Conservation (phyloP, 1,284 basidiomycete species). For the Rhodotorula sp. region DNA sequence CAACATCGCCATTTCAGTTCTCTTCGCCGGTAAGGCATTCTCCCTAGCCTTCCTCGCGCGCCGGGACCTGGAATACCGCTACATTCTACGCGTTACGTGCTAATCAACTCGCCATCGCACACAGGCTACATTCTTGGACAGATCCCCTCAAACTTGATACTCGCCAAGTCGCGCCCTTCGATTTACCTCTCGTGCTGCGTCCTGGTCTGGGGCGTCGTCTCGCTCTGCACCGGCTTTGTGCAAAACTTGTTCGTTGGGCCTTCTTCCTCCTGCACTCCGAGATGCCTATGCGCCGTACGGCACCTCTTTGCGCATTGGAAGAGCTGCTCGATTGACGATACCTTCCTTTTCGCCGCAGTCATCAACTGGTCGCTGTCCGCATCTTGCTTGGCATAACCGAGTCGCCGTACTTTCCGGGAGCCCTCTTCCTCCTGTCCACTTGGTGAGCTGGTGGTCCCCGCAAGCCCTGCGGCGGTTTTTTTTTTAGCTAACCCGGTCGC, state of each 20-base stretch:
- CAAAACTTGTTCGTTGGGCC: constrained; percentile 33
- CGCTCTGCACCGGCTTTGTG: constrained; percentile 45
- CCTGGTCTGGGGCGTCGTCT: constrained; percentile 51
- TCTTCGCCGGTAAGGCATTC: constrained; percentile 70
- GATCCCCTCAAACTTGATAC: constrained; percentile 30
- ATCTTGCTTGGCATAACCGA: constrained; percentile 46
- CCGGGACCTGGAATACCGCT: too few species aligned
- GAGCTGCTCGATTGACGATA: too few species aligned
- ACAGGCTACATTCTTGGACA: constrained; percentile 28
- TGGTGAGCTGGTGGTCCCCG: constrained; percentile 51
- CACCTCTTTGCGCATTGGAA: too few species aligned
- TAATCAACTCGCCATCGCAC: constrained; percentile 44
- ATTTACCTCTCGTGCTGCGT: constrained; percentile 70
- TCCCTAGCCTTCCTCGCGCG: too few species aligned
- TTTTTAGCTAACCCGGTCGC: too few species aligned
- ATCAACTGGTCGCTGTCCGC: constrained; percentile 19
- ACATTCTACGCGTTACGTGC: too few species aligned
- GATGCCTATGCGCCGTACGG: too few species aligned
- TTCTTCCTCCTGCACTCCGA: too few species aligned
- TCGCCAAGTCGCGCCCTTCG: constrained; percentile 56
- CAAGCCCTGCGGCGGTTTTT: too few species aligned
- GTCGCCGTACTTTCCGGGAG: constrained; percentile 71
- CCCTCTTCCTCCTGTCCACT: constrained; percentile 61
- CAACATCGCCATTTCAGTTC: constrained; percentile 66
- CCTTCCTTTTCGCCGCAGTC: too few species aligned